Conservation (phyloP, 371 early-diverging fungal species). For the Lichtheimia ramosa region DNA sequence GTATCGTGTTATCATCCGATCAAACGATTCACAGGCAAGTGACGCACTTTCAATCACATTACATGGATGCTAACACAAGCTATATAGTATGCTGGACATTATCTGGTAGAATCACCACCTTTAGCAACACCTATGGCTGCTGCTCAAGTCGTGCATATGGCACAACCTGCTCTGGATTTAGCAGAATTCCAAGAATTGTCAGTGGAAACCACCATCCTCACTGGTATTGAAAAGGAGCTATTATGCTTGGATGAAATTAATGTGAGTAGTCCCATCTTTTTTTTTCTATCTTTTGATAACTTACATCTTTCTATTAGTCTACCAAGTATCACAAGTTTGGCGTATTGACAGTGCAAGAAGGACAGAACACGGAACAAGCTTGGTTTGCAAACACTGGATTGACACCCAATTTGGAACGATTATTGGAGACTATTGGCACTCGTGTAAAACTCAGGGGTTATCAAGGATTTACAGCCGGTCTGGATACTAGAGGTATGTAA, state of each 20-base stretch:
- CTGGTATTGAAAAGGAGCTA: slow-evolving; percentile 60
- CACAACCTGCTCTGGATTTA: slow-evolving; percentile 30
- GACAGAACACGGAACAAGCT: slow-evolving; percentile 74
- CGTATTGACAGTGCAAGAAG: slow-evolving; percentile 60
- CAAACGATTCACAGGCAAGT: no score
- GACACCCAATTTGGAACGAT: slow-evolving; percentile 60
- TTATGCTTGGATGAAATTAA: slow-evolving; percentile 56
- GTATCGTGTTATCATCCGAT: slow-evolving; percentile 5
- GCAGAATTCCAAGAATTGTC: slow-evolving; percentile 35
- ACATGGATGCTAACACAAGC: no score
- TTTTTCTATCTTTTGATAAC: no score
- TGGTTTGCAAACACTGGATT: slow-evolving; percentile 71
- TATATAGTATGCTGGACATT: no score
- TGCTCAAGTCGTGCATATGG: background rate
- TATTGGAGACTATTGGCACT: slow-evolving; percentile 70
- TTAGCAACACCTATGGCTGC: no score
- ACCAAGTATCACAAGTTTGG: slow-evolving; percentile 83
- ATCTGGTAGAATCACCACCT: no score
- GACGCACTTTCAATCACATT: no score
- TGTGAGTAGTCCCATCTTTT: background rate
- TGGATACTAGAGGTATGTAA: slow-evolving; percentile 67
- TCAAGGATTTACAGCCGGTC: slow-evolving; percentile 79
- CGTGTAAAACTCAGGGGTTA: slow-evolving; percentile 75
- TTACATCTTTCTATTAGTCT: slow-evolving; percentile 26
- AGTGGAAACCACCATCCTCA: slow-evolving; percentile 40